phyloP scores from a whole-genome alignment of 2,329 filamentous ascomycete species.

The Aspergillus eucalypticola region DNA sequence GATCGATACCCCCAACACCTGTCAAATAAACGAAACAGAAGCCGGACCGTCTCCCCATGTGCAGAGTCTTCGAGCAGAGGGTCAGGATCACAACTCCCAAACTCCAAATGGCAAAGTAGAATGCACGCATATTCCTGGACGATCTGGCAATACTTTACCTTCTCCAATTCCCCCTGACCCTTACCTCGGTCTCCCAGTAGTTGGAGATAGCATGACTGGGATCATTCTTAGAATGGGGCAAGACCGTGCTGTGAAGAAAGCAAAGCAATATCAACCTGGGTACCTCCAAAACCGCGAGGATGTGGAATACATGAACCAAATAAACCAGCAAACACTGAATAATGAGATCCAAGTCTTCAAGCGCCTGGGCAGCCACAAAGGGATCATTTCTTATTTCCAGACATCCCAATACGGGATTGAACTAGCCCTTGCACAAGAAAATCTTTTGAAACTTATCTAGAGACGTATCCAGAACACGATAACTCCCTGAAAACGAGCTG shows the following conservation, averaged over 20 bases:
- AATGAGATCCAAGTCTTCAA: slow-evolving; percentile 21
- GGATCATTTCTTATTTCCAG: slow-evolving; percentile 18
- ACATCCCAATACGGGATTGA: slow-evolving; percentile 22
- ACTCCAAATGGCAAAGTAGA: too few species aligned
- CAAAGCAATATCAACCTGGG: slow-evolving; percentile 5
- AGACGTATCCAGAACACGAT: slow-evolving; percentile 6
- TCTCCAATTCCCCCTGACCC: not conserved
- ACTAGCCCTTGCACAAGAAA: slow-evolving; percentile 18
- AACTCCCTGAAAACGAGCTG: slow-evolving; percentile 5
- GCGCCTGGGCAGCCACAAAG: slow-evolving; percentile 19
- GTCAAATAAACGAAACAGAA: not conserved
- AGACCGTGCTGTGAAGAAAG: slow-evolving; percentile 15
- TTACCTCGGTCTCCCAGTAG: slow-evolving; percentile 8
- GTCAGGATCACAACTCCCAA: too few species aligned
- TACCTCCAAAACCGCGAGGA: slow-evolving; percentile 16
- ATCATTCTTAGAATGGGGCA: slow-evolving; percentile 5
- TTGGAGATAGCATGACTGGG: slow-evolving; percentile 17
- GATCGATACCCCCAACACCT: too few species aligned
- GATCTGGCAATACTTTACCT: not conserved
- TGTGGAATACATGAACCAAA: slow-evolving; percentile 24
- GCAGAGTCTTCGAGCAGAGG: too few species aligned
- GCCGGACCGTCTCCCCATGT: not conserved
- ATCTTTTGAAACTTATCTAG: slow-evolving; percentile 17
- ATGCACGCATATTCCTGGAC: too few species aligned
- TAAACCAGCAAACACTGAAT: slow-evolving; percentile 19